Conservation (phyloP, 2,329 filamentous ascomycete genomes). For the Hypoxylon sp. region DNA sequence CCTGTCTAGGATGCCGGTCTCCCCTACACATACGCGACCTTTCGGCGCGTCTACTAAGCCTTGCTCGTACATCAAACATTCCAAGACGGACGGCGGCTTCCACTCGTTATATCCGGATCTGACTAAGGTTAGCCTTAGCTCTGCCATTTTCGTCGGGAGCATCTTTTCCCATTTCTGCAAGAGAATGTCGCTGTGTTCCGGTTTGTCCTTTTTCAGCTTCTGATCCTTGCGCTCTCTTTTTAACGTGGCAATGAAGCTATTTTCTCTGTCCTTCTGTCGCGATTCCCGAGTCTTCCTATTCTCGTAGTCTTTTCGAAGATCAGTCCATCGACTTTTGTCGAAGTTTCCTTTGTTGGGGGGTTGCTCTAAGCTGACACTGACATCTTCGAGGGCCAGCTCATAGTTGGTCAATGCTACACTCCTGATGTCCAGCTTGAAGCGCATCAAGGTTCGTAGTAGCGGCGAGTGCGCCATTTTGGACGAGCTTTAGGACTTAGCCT, state of each 20-base stretch:
- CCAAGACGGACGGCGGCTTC: constrained; percentile 16
- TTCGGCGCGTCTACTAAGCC: neutral
- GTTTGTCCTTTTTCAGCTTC: neutral
- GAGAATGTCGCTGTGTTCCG: constrained; percentile 4
- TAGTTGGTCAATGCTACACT: constrained; percentile 29
- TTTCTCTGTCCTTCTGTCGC: constrained; percentile 4
- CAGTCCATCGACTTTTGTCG: constrained; percentile 24
- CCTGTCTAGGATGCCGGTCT: constrained; percentile 27
- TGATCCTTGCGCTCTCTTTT: neutral
- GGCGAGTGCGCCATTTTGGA: constrained; percentile 33
- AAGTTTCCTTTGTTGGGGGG: constrained; percentile 21
- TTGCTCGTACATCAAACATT: constrained; percentile 25
- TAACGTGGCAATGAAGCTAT: constrained; percentile 4
- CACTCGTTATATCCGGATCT: constrained; percentile 25
- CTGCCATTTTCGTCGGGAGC: neutral
- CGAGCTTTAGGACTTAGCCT: neutral
- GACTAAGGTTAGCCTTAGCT: constrained; percentile 2
- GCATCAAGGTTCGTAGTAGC: constrained; percentile 28
- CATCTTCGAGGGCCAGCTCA: constrained; percentile 28
- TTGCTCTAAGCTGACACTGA: constrained; percentile 20
- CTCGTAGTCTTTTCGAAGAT: constrained; percentile 30
- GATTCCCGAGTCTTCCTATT: constrained; percentile 19
- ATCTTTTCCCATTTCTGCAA: constrained; percentile 4
- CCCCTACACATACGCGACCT: constrained; percentile 19
- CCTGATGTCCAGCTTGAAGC: constrained; percentile 21